Evolutionary conservation across 108 stramenopile species (phyloP).

Genomic region (Pseudonitzschia delicatissima): DNA sequence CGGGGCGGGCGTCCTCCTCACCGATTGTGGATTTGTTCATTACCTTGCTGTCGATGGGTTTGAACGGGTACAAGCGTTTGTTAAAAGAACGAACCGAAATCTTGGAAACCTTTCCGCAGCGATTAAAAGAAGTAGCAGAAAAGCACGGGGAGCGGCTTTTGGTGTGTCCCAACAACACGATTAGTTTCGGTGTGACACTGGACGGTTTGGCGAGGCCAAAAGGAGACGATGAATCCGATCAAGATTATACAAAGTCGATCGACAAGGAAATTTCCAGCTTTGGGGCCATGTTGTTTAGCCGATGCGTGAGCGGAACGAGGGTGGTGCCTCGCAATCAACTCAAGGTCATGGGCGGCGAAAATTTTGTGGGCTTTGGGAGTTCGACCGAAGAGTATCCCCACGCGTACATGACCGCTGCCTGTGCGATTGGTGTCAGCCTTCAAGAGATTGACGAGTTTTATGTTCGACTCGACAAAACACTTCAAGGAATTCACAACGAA

Average conservation of each 20-base stretch:
- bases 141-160: slow-evolving; percentile 86
- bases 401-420: slow-evolving; percentile 93
- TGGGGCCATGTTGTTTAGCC: slow-evolving; percentile 96
- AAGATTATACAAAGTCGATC: slow-evolving; percentile 29
- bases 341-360: slow-evolving; percentile 64
- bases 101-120: slow-evolving; percentile 44
- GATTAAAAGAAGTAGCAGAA: slow-evolving; percentile 59
- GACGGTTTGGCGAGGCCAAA: slow-evolving; percentile 50
- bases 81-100: slow-evolving; percentile 59
- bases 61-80: slow-evolving; percentile 71
- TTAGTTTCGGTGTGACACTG: slow-evolving; percentile 94
- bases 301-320: slow-evolving; percentile 93
- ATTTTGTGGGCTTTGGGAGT: slow-evolving; percentile 83
- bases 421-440: slow-evolving; percentile 81
- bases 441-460: slow-evolving; percentile 88
- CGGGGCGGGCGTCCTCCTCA: slow-evolving; percentile 93
- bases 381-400: slow-evolving; percentile 63
- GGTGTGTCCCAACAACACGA: slow-evolving; percentile 84
- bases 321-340: slow-evolving; percentile 59
- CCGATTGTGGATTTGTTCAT: slow-evolving; percentile 96
- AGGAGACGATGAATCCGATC: slow-evolving; percentile 28
- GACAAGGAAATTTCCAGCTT: slow-evolving; percentile 73
- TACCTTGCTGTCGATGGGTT: slow-evolving; percentile 94
- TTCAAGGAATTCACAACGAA: slow-evolving; percentile 63
- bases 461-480: slow-evolving; percentile 70